A percentile compares a stretch with the other conserved stretches of the same genome.
Conservation (phyloP, 257 asterid species). For the Salvia rosmarinus region DNA sequence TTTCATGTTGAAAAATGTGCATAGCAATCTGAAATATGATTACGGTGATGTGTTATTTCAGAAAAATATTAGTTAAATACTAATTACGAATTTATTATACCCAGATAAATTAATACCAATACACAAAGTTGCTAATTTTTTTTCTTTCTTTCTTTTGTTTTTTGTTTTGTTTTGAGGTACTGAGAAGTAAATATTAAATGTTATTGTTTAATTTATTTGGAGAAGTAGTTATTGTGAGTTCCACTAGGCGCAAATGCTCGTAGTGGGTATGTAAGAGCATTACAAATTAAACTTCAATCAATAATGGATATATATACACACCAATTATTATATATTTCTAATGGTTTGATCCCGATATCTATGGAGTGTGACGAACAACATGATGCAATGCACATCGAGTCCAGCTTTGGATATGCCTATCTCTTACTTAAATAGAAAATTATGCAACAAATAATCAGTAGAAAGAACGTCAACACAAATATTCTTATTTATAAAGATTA, state of each 20-base stretch:
- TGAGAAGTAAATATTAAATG: background rate
- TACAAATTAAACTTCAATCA: conserved; percentile 10
- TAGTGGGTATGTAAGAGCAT: conserved; percentile 32
- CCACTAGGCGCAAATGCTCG: conserved; percentile 35
- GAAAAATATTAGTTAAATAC: background rate
- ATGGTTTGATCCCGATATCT: conserved; percentile 20
- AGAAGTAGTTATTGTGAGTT: background rate
- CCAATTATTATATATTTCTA: background rate
- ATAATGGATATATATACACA: background rate
- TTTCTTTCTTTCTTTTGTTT: background rate
- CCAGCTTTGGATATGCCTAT: conserved; percentile 8
- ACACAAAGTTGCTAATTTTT: no score
- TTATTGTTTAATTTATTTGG: background rate
- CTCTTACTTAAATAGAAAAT: no score
- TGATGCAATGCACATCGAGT: conserved; percentile 43
- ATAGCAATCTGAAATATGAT: background rate
- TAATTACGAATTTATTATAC: background rate
- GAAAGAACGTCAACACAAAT: no score
- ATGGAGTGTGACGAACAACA: conserved; percentile 46
- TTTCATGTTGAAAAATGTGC: background rate
- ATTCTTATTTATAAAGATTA: no score
- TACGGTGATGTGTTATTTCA: background rate
- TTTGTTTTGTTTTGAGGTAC: background rate
- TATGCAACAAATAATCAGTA: background rate
- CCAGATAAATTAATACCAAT: background rate